Evolutionary conservation across 306 rosid genomes (phyloP), one percentile per base, ranked within the genome.

Genomic region (Cucurbita argyrosperma): DNA sequence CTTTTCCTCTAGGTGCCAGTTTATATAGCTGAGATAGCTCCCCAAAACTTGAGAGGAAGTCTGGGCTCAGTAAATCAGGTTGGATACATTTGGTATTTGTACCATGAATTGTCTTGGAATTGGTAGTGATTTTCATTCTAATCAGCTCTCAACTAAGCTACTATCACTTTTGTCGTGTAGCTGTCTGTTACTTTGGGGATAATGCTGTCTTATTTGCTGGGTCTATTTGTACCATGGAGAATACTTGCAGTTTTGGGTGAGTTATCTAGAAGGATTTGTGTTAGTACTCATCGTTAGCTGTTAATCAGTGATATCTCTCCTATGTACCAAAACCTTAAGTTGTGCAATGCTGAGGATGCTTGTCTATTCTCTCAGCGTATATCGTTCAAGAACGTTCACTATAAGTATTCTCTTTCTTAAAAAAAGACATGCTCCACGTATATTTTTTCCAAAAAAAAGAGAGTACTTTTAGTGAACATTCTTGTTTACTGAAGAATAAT

Each of bases 191-290:
- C 99, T 65, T 68, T 84, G 74, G 99, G 97, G 79, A 94, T 91
- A 76, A 70, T 94, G 97, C 82, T 94, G 82, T 95, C 97, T 80
- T 94, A 91, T 85, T 76, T 91, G 84, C 89, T 94, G 40, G 99
- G 99, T 70, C 84, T 94, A 76, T 94, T 94, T 82, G 96, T 91
- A 80, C 74, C 81, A 7, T 94, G 99, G 99, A 89, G 99, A 89
- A 51, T 86, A 78, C 99, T 94, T 39, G 99, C 99, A 73, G 87
- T 91, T 74, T 72, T 94, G 82, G 99, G 99, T 94, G 88, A 64
- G 85, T 81, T 59, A 53, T 50, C 82, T 72, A 10, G 6, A 69
- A 78, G 55, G 30, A 78, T 51, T 18, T 47, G 19, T 56, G 73
- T 21, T 23, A 21, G 55, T 67, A 56, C 56, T 67, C 7, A 12